phyloP scores from a whole-genome alignment of 78 protist genomes.

The Monocercomonoides exilis region DNA sequence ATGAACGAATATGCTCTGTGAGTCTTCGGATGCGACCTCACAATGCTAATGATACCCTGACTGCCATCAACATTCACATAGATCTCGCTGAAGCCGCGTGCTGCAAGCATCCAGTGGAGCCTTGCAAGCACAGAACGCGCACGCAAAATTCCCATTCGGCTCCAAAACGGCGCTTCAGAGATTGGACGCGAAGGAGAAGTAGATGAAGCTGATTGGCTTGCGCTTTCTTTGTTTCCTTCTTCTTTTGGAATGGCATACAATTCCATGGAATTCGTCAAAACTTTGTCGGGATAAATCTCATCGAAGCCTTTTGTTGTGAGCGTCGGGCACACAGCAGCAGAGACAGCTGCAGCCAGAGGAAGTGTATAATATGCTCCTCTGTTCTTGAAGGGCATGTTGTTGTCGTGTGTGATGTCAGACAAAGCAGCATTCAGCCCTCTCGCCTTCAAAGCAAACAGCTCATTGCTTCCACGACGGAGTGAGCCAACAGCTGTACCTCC shows the following conservation, averaged over 20 bases:
- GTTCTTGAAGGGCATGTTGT: neutral
- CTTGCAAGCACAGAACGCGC: neutral
- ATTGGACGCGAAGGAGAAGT: too few species aligned
- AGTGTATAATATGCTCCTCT: neutral
- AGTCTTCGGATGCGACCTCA: neutral
- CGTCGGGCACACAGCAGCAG: neutral
- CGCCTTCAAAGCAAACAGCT: neutral
- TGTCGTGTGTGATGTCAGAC: constrained; percentile 19
- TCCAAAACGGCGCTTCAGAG: too few species aligned
- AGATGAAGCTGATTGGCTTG: too few species aligned
- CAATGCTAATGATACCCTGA: neutral
- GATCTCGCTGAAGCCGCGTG: neutral
- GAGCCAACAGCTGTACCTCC: neutral
- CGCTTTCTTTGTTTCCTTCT: neutral
- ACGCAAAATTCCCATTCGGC: neutral
- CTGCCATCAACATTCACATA: neutral
- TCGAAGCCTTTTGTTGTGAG: neutral
- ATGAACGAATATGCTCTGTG: neutral
- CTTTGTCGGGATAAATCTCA: neutral
- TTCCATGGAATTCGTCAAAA: neutral
- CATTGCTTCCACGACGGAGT: neutral
- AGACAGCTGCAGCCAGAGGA: neutral
- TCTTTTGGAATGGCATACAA: neutral
- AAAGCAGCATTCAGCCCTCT: neutral
- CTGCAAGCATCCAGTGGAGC: neutral